Evolutionary conservation across 2,329 filamentous ascomycete genomes (phyloP).

Genomic region (Talaromyces verruculosus): DNA sequence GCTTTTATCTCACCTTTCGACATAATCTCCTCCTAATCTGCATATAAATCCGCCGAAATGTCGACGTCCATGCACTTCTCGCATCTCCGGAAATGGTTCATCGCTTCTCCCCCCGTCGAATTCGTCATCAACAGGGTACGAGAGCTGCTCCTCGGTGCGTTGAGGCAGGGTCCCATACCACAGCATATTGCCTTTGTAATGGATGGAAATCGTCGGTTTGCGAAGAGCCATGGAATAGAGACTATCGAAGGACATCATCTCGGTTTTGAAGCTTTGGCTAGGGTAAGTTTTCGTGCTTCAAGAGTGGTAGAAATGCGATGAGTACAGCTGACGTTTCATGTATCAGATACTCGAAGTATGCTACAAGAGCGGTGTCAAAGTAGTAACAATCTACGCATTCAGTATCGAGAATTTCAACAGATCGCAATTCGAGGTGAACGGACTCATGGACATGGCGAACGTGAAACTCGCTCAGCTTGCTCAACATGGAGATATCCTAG

Average conservation of each 20-base stretch:
- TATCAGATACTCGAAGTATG: constrained; percentile 86
- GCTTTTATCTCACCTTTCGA: background rate
- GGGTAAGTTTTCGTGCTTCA: constrained; percentile 54
- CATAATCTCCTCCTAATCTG: no score
- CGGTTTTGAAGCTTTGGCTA: constrained; percentile 90
- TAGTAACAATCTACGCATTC: constrained; percentile 97
- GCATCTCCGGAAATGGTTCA: constrained; percentile 69
- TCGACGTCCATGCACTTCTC: constrained; percentile 59
- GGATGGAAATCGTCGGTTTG: constrained; percentile 96
- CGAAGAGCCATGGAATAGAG: constrained; percentile 85
- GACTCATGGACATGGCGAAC: constrained; percentile 96
- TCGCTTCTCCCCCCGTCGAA: constrained; percentile 87
- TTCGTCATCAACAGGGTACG: constrained; percentile 78
- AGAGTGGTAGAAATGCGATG: no score
- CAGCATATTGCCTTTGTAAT: constrained; percentile 99
- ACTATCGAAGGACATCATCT: constrained; percentile 94
- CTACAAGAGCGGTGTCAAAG: constrained; percentile 95
- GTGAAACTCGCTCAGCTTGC: constrained; percentile 88
- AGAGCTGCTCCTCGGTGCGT: constrained; percentile 80
- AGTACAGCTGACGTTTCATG: background rate
- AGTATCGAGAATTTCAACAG: constrained; percentile 99
- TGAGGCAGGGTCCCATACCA: constrained; percentile 87
- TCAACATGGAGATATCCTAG: constrained; percentile 88
- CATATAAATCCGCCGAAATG: constrained; percentile 29
- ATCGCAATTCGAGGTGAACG: constrained; percentile 93